Percentiles rank a stretch among this genome's conserved stretches.
Evolutionary conservation across 2,329 filamentous ascomycete genomes (phyloP).

Genomic region (Calonectria honghensis): DNA sequence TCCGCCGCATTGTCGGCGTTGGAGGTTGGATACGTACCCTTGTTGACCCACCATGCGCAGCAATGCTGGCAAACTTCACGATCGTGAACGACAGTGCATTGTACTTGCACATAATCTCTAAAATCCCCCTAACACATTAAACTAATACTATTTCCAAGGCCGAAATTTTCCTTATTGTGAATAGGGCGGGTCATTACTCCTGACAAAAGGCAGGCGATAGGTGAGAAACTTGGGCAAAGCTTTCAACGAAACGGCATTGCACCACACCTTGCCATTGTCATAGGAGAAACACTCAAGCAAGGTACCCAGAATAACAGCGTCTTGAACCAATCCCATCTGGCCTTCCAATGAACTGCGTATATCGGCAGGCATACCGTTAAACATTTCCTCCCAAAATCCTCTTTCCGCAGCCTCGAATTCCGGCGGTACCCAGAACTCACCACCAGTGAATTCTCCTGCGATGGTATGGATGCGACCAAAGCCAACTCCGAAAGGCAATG

Average conservation of each 20-base stretch:
- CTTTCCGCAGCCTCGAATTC: constrained; percentile 54
- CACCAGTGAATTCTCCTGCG: constrained; percentile 50
- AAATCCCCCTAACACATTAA: too few relatives aligned
- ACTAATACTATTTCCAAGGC: too few relatives aligned
- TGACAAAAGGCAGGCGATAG: too few relatives aligned
- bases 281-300: constrained; percentile 53
- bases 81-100: too few relatives aligned
- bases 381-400: constrained; percentile 53
- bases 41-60: too few relatives aligned
- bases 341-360: constrained; percentile 56
- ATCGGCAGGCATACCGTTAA: constrained; percentile 51
- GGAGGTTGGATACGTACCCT: too few relatives aligned
- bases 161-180: constrained; percentile 21
- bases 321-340: constrained; percentile 55
- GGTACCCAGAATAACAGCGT: constrained; percentile 56
- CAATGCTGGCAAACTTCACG: too few relatives aligned
- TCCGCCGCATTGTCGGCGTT: too few relatives aligned
- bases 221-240: too few relatives aligned
- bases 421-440: constrained; percentile 54
- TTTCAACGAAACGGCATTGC: too few relatives aligned
- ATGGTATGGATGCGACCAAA: constrained; percentile 53
- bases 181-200: too few relatives aligned
- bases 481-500: constrained; percentile 4
- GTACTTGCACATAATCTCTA: too few relatives aligned
- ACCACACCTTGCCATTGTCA: constrained; percentile 51